A percentile compares a stretch with the other conserved stretches of the same genome.
Conservation (phyloP, 352 stramenopile genomes). For the Phytophthora fragariaefolia region DNA sequence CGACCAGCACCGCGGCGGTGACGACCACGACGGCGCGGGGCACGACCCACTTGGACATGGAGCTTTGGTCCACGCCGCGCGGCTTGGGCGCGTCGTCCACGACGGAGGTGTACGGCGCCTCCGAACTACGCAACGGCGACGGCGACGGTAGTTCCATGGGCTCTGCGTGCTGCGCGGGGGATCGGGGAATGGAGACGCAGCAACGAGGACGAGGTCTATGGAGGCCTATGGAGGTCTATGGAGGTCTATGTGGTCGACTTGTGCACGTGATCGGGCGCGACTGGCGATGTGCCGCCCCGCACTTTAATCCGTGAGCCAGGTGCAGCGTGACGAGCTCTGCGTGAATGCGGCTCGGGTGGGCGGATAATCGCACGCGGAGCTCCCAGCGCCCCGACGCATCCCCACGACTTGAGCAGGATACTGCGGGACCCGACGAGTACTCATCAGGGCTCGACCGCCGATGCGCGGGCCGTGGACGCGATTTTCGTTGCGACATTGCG, state of each 20-base stretch:
- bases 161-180: neutral
- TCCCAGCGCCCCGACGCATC: neutral
- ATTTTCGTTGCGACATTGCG: neutral
- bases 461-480: too few relatives aligned
- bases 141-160: constrained; percentile 1
- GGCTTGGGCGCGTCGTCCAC: neutral
- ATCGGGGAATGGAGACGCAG: constrained; percentile 8
- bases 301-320: constrained; percentile 6
- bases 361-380: neutral
- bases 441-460: neutral
- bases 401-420: neutral
- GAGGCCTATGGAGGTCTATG: neutral
- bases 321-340: neutral
- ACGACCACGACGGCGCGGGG: constrained; percentile 27
- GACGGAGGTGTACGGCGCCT: constrained; percentile 8
- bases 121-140: neutral
- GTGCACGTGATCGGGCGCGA: neutral
- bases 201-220: neutral
- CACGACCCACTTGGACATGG: constrained; percentile 41
- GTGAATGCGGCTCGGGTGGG: too few relatives aligned
- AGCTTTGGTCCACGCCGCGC: constrained; percentile 25
- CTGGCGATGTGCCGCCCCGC: constrained; percentile 1
- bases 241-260: neutral
- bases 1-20: constrained; percentile 37
- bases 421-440: too few relatives aligned